phyloP scores from a whole-genome alignment of 371 early-diverging fungal genomes.

The Batrachochytrium dendrobatidis region DNA sequence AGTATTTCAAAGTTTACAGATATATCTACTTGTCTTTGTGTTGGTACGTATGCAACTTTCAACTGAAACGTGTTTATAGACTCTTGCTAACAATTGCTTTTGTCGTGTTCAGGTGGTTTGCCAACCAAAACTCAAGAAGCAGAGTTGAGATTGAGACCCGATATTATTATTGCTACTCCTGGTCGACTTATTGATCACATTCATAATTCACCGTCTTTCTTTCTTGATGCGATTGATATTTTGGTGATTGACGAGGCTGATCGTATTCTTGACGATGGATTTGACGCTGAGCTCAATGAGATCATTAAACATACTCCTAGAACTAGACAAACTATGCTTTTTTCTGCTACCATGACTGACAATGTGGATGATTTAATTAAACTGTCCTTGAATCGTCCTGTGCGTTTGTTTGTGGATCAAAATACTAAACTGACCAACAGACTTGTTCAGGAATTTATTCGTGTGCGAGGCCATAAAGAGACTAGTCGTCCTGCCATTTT shows the following conservation, averaged over 20 bases:
- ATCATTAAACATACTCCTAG: conserved; percentile 88
- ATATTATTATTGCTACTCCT: conserved; percentile 99
- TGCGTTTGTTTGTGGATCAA: conserved; percentile 82
- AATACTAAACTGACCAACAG: conserved; percentile 67
- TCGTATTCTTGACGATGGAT: conserved; percentile 99
- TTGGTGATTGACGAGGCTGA: conserved; percentile 99
- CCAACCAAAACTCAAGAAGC: conserved; percentile 84
- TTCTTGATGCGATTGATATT: conserved; percentile 88
- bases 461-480: conserved; percentile 80
- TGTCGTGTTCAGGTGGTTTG: conserved; percentile 65
- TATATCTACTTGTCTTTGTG: conserved; percentile 77
- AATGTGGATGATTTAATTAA: conserved; percentile 93
- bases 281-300: conserved; percentile 93
- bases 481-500: conserved; percentile 80
- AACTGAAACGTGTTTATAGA: neutral
- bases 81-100: neutral
- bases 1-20: conserved; percentile 84
- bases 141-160: conserved; percentile 86
- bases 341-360: conserved; percentile 99
- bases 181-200: conserved; percentile 99
- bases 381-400: conserved; percentile 84
- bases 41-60: conserved; percentile 34
- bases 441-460: conserved; percentile 92
- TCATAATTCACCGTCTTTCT: conserved; percentile 83
- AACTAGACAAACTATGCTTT: conserved; percentile 95